phyloP scores from a whole-genome alignment of 2,329 filamentous ascomycete genomes.

The Escovopsis sp. region DNA sequence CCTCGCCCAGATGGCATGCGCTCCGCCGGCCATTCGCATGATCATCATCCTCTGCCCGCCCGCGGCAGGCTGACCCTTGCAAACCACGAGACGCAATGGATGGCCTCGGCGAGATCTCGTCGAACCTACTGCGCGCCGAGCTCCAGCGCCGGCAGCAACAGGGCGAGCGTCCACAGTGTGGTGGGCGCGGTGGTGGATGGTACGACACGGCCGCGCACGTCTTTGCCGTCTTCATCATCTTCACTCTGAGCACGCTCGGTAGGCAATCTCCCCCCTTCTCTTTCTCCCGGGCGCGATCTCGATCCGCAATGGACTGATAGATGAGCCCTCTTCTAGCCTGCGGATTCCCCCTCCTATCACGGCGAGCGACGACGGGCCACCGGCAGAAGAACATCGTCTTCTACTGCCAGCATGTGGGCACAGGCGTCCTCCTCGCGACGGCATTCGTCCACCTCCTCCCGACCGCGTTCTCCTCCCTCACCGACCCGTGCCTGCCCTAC shows the following conservation, averaged over 20 bases:
- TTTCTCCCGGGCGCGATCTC: not conserved
- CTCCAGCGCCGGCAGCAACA: constrained; percentile 31
- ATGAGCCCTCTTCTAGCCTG: constrained; percentile 31
- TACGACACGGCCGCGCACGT: constrained; percentile 57
- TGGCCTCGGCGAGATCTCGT: constrained; percentile 24
- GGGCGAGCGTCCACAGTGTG: constrained; percentile 34
- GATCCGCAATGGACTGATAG: too few species aligned
- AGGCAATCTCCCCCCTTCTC: constrained; percentile 10
- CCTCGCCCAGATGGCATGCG: too few species aligned
- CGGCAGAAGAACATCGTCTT: constrained; percentile 48
- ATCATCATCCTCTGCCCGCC: not conserved
- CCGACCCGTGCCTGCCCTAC: constrained; percentile 56
- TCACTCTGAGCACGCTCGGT: constrained; percentile 45
- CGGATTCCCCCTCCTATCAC: constrained; percentile 50
- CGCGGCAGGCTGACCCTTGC: not conserved
- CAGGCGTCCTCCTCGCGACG: constrained; percentile 72
- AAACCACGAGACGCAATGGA: constrained; percentile 4
- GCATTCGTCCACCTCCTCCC: constrained; percentile 67
- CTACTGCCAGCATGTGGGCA: constrained; percentile 61
- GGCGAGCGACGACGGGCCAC: constrained; percentile 39
- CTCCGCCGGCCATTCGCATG: not conserved
- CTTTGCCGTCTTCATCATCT: constrained; percentile 51
- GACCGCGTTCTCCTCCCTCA: constrained; percentile 52
- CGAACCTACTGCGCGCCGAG: constrained; percentile 36
- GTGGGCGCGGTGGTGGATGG: constrained; percentile 33